Evolutionary conservation across 2,329 filamentous ascomycete genomes (phyloP), one percentile per base, ranked within the genome.

Genomic region (Pyrenophora graminea): DNA sequence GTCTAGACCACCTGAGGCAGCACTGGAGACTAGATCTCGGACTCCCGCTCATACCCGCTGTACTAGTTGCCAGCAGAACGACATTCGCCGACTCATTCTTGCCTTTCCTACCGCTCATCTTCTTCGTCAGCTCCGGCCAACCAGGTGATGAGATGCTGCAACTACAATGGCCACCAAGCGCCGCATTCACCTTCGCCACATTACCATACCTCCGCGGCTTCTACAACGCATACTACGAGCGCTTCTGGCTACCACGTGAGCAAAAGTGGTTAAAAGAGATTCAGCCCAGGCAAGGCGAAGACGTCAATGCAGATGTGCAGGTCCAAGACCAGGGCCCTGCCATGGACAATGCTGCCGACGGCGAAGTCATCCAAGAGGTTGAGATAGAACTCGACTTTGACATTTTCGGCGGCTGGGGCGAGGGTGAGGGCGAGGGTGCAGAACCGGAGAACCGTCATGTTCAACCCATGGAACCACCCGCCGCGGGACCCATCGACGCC

Each of bases 21-120:
- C 72, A 79, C 49, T 81, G 81, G 69, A 74, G 80, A 19, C 65
- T 85, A 36, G 80, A 82, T 51, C 61, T 87, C 23, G 85, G 85
- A 2, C 70, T 90, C 3, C 85, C 87, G 1, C 75, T 89, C 6
- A 88, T 92, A 51, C 87, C 85, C 0, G 78, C 87, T 9, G 79
- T 84, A 2, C 77, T 92, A 7, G 78, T 91, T 9, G 78, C 88
- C n/a, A 86, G 86, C 17, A 79, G 88, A 30, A 85, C 86, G 21
- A 80, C 77, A 2, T 77, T 87, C 40, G 82, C 83, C 25, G 87
- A 90, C 59, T 80, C 81, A 3, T 74, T 87, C 6, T 76, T 88
- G 6, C 85, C 85, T 2, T 80, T 83, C 17, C 76, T 88, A 15
- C 85, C 85, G 0, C 79, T 88, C 48, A 77, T 83, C 59, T 84